These are phyloP conservation scores for Picochlorum sp. DNA, from an alignment of 139 green algal genomes.

Conservation along the genomic window DNA sequence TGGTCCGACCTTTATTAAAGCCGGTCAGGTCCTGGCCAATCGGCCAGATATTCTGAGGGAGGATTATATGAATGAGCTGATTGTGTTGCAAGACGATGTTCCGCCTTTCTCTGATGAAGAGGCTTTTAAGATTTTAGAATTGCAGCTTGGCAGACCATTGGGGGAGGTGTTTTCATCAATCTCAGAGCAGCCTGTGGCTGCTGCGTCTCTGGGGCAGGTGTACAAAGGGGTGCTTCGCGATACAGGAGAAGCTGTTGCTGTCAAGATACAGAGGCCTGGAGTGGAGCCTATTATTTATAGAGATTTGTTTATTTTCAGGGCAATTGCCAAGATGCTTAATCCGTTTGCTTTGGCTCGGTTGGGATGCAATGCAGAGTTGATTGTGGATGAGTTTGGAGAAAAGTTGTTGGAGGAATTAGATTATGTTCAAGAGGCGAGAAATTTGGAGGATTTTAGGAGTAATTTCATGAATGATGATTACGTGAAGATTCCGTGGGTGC, in stretches of 20 bases:
- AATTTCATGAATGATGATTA: slow-evolving; percentile 87
- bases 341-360: slow-evolving; percentile 50
- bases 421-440: slow-evolving; percentile 90
- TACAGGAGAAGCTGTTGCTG: slow-evolving; percentile 85
- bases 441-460: slow-evolving; percentile 88
- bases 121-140: slow-evolving; percentile 77
- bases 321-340: slow-evolving; percentile 51
- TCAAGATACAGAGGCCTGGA: slow-evolving; percentile 88
- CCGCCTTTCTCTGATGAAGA: slow-evolving; percentile 72
- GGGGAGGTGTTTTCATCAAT: slow-evolving; percentile 85
- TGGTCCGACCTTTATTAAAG: slow-evolving; percentile 97
- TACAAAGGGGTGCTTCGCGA: slow-evolving; percentile 84
- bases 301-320: slow-evolving; percentile 93
- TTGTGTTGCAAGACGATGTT: slow-evolving; percentile 86
- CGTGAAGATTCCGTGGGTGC: slow-evolving; percentile 97
- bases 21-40: slow-evolving; percentile 95
- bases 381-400: slow-evolving; percentile 99
- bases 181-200: slow-evolving; percentile 77
- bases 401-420: slow-evolving; percentile 99
- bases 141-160: slow-evolving; percentile 72
- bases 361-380: slow-evolving; percentile 93
- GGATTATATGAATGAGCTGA: slow-evolving; percentile 99
- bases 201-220: slow-evolving; percentile 84
- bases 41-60: slow-evolving; percentile 92
- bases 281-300: slow-evolving; percentile 89